Evolutionary conservation across 768 basidiomycete genomes (phyloP).

Genomic region (Serendipita sp.): DNA sequence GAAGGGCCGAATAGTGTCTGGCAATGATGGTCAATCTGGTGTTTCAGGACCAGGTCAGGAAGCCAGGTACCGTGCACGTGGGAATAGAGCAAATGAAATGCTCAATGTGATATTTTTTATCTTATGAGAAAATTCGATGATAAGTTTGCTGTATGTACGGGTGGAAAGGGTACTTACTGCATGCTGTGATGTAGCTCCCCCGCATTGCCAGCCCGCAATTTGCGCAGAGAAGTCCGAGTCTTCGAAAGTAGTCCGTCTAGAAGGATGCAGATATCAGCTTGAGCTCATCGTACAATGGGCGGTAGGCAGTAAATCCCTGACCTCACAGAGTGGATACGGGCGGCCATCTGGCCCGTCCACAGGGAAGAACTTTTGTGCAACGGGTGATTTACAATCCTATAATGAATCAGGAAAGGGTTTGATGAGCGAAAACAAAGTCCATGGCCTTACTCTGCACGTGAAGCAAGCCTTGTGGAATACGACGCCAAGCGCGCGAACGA

Average conservation of each 20-base stretch:
- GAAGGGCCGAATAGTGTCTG: conserved; percentile 84
- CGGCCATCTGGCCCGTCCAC: conserved; percentile 82
- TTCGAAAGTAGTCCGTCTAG: conserved; percentile 79
- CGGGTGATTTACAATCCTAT: conserved; percentile 91
- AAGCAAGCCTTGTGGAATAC: conserved; percentile 98
- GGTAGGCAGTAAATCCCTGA: background rate
- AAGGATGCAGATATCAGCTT: background rate
- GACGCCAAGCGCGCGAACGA: conserved; percentile 84
- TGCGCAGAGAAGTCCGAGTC: conserved; percentile 89
- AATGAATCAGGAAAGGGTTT: background rate
- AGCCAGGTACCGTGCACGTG: conserved; percentile 23
- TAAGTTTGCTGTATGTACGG: conserved; percentile 4
- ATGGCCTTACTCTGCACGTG: conserved; percentile 71
- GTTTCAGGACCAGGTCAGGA: background rate
- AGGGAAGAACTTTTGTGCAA: conserved; percentile 97
- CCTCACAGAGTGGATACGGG: conserved; percentile 90
- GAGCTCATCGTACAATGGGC: background rate
- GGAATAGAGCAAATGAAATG: conserved; percentile 98
- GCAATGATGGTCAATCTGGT: background rate
- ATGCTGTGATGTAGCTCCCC: conserved; percentile 98
- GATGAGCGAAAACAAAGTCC: background rate
- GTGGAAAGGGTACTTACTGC: conserved; percentile 48
- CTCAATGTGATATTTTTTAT: conserved; percentile 35
- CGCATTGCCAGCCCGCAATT: conserved; percentile 89
- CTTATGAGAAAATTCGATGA: conserved; percentile 13